Conservation (phyloP, 352 stramenopile species). For the Pythium phragmitis region DNA sequence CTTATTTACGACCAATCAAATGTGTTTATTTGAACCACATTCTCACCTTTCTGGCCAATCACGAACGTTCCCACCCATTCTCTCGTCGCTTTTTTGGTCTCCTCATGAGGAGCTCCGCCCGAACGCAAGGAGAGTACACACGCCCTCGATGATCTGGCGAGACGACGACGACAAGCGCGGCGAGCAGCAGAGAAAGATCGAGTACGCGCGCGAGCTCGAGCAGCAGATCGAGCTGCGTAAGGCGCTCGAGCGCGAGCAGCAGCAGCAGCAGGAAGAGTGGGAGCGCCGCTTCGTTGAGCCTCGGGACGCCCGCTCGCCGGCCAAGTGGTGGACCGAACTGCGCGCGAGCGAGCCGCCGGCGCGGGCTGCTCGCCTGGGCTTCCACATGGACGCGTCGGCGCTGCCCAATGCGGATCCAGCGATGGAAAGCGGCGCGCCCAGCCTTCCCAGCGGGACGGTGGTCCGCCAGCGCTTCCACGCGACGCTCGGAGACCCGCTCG, state of each 20-base stretch:
- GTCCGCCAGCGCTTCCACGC: constrained; percentile 54
- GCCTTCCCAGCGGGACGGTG: constrained; percentile 20
- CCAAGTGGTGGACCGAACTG: constrained; percentile 73
- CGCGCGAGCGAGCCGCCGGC: constrained; percentile 30
- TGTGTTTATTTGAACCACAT: constrained; percentile 9
- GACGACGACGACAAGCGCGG: constrained; percentile 40
- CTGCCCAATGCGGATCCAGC: constrained; percentile 5
- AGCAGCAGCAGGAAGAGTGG: constrained; percentile 52
- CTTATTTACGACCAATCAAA: constrained; percentile 14
- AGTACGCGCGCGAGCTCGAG: constrained; percentile 70
- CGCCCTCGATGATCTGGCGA: constrained; percentile 47
- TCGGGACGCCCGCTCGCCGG: constrained; percentile 46
- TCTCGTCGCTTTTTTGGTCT: neutral
- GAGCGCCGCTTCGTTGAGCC: constrained; percentile 47
- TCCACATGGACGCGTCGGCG: constrained; percentile 24
- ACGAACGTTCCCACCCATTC: constrained; percentile 36
- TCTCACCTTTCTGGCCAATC: constrained; percentile 34
- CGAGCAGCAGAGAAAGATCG: constrained; percentile 53
- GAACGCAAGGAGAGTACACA: neutral
- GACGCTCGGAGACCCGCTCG: constrained; percentile 39
- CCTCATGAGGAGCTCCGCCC: neutral
- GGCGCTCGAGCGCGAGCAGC: constrained; percentile 44
- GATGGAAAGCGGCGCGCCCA: constrained; percentile 27
- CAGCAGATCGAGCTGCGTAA: constrained; percentile 66
- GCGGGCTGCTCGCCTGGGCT: constrained; percentile 11